Base-by-base conservation (phyloP, 2,329 filamentous ascomycete species). In the Salinomyces thailandicus region DNA sequence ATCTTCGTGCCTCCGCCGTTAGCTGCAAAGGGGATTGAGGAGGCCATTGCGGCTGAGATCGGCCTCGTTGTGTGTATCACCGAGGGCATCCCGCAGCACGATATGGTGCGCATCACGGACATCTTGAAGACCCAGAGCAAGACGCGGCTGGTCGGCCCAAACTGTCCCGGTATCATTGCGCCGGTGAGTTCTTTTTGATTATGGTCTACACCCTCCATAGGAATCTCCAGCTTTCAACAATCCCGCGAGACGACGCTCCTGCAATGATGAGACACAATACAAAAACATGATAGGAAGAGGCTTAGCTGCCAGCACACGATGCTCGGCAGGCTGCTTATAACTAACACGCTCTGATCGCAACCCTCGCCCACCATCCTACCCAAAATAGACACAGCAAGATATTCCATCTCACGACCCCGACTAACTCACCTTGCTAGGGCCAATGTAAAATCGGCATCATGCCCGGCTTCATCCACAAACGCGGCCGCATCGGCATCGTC, bases 371-470 rank as follows among this genome's bases (percentile, higher is more conserved):
- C 20, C 20, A 7, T n/a, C n/a, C n/a, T 24, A 7, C 20, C 20
- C 20, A 7, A 24, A 7, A 24, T n/a, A 32, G 26, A 27, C 9
- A 14, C 12, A 36, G 11, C 31, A 7, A 33, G 14, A 9, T 28
- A 6, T 16, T 15, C 17, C 11, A 3, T 19, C 18, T 14, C 20
- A 16, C 16, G 13, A 22, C 31, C 14, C 9, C 12, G 30, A 44
- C 39, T 14, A 16, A 31, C 3, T 13, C 14, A 14, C 6, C 14
- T 26, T 33, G 19, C n/a, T 36, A 78, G 68, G 91, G 89, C 55
- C 89, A 93, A 77, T 98, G 91, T 79, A 98, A 98, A 74, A 96
- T 98, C 60, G 91, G 91, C 62, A 98, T 98, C 71, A 96, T 98
- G 91, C 85, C 91, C 49, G 91, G 91, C 57, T 95, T 96, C 75